phyloP scores from a whole-genome alignment of 345 rosid genomes.

The Eucalyptus virginea region DNA sequence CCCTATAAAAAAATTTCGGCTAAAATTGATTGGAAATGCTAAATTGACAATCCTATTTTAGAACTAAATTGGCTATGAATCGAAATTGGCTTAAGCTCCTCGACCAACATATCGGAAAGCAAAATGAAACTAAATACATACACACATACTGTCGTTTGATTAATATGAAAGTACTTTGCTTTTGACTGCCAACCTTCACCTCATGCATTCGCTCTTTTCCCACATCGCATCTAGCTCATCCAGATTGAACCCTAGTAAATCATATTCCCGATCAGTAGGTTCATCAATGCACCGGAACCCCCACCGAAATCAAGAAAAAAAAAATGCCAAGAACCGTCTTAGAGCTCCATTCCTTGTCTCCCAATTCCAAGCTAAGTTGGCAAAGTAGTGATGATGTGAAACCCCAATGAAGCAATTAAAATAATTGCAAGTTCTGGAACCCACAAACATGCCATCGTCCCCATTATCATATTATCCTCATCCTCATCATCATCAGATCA shows the following conservation, averaged over 20 bases:
- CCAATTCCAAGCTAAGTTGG: neutral
- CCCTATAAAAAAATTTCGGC: accelerated
- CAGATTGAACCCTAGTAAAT: neutral
- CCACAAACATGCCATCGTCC: neutral
- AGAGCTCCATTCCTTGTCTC: neutral
- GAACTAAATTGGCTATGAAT: neutral
- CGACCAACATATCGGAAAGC: neutral
- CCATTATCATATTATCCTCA: neutral
- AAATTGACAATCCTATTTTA: too few relatives aligned
- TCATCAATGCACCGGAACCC: neutral
- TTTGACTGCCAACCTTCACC: neutral
- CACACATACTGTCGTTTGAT: neutral
- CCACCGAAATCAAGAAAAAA: neutral
- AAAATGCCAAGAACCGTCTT: neutral
- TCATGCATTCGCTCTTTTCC: neutral
- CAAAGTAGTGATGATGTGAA: neutral
- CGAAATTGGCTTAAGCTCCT: neutral
- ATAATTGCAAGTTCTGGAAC: neutral
- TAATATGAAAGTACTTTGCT: neutral
- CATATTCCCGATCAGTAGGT: neutral
- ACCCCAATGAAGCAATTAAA: neutral
- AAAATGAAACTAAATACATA: neutral
- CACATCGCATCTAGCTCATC: neutral
- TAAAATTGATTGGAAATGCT: neutral
- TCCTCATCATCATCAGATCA: neutral